Conservation (phyloP, 2,329 filamentous ascomycete genomes). For the Cytospora paraplurivora region DNA sequence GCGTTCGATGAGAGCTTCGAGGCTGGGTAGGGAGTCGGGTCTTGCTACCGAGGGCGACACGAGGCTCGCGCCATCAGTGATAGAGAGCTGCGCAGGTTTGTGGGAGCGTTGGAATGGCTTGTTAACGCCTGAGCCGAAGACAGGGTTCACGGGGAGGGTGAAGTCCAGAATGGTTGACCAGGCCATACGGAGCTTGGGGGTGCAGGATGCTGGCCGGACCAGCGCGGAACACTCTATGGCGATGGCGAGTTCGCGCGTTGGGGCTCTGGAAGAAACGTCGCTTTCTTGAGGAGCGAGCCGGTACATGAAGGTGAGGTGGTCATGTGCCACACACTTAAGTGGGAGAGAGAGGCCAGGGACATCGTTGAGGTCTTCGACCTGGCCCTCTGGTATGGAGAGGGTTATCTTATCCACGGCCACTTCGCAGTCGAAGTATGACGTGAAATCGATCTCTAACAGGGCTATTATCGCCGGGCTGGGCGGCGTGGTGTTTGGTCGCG, state of each 20-base stretch:
- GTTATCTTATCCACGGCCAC: slow-evolving; percentile 62
- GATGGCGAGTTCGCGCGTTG: slow-evolving; percentile 58
- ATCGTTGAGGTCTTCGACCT: slow-evolving; percentile 59
- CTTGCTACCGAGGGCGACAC: slow-evolving; percentile 58
- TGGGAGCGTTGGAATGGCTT: slow-evolving; percentile 64
- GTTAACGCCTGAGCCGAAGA: slow-evolving; percentile 55
- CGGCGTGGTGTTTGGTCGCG: slow-evolving; percentile 61
- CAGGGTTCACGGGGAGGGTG: slow-evolving; percentile 64
- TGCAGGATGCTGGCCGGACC: slow-evolving; percentile 58
- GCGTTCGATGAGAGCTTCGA: slow-evolving; percentile 55
- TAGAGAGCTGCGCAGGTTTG: slow-evolving; percentile 65
- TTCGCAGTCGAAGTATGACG: slow-evolving; percentile 67
- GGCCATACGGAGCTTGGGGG: slow-evolving; percentile 62
- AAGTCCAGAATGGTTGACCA: slow-evolving; percentile 74
- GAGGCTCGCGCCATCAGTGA: slow-evolving; percentile 58
- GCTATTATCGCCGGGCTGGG: slow-evolving; percentile 65
- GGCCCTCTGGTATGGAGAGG: slow-evolving; percentile 59
- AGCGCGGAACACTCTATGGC: slow-evolving; percentile 62
- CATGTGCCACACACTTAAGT: slow-evolving; percentile 66
- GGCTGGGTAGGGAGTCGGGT: slow-evolving; percentile 61
- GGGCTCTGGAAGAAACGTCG: slow-evolving; percentile 49
- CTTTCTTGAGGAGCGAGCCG: slow-evolving; percentile 57
- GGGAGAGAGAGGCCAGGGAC: slow-evolving; percentile 55
- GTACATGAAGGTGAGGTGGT: slow-evolving; percentile 77
- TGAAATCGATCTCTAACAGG: slow-evolving; percentile 74